A percentile compares a stretch with the other conserved stretches of the same genome.
Evolutionary conservation across 164 flowering plant species (phyloP).

Genomic region (Litsea cubeba): DNA sequence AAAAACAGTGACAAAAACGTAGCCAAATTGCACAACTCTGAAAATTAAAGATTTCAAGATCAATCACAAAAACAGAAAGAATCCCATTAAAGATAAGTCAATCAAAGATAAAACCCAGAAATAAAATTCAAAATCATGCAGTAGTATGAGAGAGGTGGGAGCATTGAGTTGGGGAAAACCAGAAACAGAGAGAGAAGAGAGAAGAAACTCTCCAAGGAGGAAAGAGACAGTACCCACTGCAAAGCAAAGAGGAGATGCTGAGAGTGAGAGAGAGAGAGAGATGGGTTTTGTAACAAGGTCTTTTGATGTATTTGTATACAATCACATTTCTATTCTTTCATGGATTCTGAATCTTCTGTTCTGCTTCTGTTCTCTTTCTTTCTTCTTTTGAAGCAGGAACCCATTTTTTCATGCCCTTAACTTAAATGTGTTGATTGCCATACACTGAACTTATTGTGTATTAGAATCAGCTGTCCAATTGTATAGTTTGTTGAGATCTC

Average conservation of each 20-base stretch:
- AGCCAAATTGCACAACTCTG: neutral
- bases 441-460: too few relatives aligned
- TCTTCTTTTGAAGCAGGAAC: neutral
- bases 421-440: too few relatives aligned
- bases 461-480: too few relatives aligned
- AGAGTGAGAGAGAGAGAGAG: neutral
- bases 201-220: neutral
- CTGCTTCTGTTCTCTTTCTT: neutral
- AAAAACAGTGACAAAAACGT: neutral
- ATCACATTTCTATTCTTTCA: neutral
- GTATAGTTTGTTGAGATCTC: too few relatives aligned
- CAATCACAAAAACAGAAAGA: neutral
- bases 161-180: neutral
- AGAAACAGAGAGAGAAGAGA: too few relatives aligned
- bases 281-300: neutral
- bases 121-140: neutral
- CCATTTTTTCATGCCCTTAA: too few relatives aligned
- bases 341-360: neutral
- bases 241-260: neutral
- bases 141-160: neutral
- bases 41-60: neutral
- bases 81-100: neutral
- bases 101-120: neutral
- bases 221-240: neutral
- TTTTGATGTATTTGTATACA: neutral